Conservation (phyloP, 805 yeast genomes). For the Metschnikowia corniflorae region DNA sequence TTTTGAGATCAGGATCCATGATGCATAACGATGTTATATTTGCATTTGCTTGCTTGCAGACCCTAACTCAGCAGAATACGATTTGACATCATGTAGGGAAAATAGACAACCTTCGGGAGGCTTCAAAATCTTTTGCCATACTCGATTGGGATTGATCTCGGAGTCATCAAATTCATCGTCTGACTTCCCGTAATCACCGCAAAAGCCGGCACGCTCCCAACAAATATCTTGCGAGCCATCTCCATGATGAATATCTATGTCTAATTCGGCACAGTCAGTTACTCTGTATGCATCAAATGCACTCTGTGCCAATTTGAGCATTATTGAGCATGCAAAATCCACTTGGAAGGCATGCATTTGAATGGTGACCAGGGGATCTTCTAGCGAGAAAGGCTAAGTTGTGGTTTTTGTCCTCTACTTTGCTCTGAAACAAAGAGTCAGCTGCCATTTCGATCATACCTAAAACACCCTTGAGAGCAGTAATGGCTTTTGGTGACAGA, state of each 20-base stretch:
- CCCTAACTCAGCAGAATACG: constrained; percentile 80
- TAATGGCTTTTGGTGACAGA: constrained; percentile 58
- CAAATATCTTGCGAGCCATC: constrained; percentile 87
- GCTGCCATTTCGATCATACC: constrained; percentile 73
- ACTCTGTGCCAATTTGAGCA: constrained; percentile 73
- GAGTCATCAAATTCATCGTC: constrained; percentile 41
- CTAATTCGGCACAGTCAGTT: constrained; percentile 78
- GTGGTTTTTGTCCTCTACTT: constrained; percentile 24
- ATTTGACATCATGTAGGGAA: constrained; percentile 79
- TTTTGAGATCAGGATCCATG: constrained; percentile 69
- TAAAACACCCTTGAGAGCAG: constrained; percentile 72
- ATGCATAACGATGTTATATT: constrained; percentile 77
- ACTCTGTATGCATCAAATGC: constrained; percentile 60
- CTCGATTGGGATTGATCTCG: constrained; percentile 41
- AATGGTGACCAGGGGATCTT: constrained; percentile 86
- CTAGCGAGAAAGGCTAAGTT: constrained; percentile 60
- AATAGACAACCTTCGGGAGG: constrained; percentile 74
- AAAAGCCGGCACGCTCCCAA: constrained; percentile 70
- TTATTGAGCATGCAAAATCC: constrained; percentile 82
- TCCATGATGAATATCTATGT: constrained; percentile 84
- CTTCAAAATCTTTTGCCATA: constrained; percentile 41
- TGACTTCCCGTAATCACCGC: constrained; percentile 45
- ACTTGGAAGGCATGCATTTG: constrained; percentile 77
- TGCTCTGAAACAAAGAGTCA: constrained; percentile 40
- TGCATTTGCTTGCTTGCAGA: constrained; percentile 69